Evolutionary conservation across 768 basidiomycete species (phyloP).

Genomic region (Leccinum disarticulatum): DNA sequence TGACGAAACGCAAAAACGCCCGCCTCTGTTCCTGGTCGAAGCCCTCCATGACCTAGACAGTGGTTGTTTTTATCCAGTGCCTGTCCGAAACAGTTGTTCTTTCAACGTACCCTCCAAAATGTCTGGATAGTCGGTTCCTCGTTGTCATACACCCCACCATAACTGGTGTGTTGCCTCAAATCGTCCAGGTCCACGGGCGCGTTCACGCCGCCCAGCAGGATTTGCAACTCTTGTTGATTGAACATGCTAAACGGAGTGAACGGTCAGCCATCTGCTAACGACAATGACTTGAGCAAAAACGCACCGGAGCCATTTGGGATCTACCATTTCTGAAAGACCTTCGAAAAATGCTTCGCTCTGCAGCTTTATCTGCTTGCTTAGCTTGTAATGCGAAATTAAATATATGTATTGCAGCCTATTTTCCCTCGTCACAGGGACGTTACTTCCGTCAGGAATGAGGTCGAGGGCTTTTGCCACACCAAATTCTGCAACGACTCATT

Average conservation of each 20-base stretch:
- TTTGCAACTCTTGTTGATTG: conserved; percentile 93
- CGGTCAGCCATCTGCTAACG: conserved; percentile 6
- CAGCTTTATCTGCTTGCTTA: conserved; percentile 83
- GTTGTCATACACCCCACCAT: conserved; percentile 78
- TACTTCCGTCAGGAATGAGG: conserved; percentile 78
- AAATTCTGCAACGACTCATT: conserved; percentile 55
- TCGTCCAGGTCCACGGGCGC: conserved; percentile 84
- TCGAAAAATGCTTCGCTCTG: conserved; percentile 90
- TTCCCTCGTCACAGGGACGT: conserved; percentile 82
- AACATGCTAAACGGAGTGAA: conserved; percentile 68
- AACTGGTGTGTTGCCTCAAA: conserved; percentile 70
- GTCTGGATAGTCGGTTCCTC: conserved; percentile 65
- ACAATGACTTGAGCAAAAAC: conserved; percentile 6
- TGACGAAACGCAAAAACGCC: conserved; percentile 84
- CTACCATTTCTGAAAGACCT: conserved; percentile 89
- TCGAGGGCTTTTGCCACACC: conserved; percentile 75
- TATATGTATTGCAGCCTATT: conserved; percentile 91
- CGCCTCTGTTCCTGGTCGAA: conserved; percentile 82
- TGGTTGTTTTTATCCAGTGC: neutral
- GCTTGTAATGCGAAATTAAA: conserved; percentile 81
- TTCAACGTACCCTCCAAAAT: conserved; percentile 78
- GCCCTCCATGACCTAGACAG: conserved; percentile 62
- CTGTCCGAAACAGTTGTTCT: neutral
- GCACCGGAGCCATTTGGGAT: conserved; percentile 82
- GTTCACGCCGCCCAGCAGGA: conserved; percentile 87